Percentiles rank a stretch among this genome's conserved stretches.
These are phyloP conservation scores for Pichia scutulata DNA, from an alignment of 805 yeast genomes.

Conservation along the genomic window DNA sequence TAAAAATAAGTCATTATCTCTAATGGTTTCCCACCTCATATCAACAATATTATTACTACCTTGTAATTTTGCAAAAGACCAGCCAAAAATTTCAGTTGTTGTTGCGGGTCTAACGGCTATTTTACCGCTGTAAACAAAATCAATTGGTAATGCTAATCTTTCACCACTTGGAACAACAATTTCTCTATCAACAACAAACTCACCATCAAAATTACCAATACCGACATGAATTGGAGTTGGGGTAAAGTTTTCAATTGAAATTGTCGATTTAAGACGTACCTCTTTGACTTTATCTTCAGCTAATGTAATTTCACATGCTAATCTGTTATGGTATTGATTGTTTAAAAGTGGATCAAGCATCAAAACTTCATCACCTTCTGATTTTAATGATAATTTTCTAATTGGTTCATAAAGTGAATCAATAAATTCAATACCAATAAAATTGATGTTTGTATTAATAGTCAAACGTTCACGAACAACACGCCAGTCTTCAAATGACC, in stretches of 20 bases:
- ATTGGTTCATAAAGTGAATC: conserved; percentile 50
- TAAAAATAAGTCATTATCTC: conserved; percentile 43
- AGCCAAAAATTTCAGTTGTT: conserved; percentile 43
- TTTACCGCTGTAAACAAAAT: conserved; percentile 49
- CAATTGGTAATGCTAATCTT: conserved; percentile 66
- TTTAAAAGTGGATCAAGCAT: conserved; percentile 51
- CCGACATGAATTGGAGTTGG: conserved; percentile 45
- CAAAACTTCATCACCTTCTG: conserved; percentile 78
- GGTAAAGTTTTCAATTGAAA: conserved; percentile 60
- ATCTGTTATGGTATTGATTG: conserved; percentile 53
- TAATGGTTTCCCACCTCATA: conserved; percentile 58
- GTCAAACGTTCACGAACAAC: conserved; percentile 71
- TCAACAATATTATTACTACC: conserved; percentile 14
- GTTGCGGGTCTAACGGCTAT: conserved; percentile 58
- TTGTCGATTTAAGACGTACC: conserved; percentile 70
- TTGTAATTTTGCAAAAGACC: conserved; percentile 49
- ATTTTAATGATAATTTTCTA: conserved; percentile 54
- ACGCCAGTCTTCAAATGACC: conserved; percentile 97
- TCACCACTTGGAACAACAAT: conserved; percentile 46
- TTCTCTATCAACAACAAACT: conserved; percentile 24
- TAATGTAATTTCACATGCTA: conserved; percentile 63
- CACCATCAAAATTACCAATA: conserved; percentile 27
- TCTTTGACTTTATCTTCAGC: conserved; percentile 73
- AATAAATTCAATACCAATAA: conserved; percentile 54
- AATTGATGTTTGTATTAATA: conserved; percentile 52